Percentiles rank a stretch among this genome's conserved stretches.
Conservation (phyloP, 257 asterid species). For the Ballota nigra region DNA sequence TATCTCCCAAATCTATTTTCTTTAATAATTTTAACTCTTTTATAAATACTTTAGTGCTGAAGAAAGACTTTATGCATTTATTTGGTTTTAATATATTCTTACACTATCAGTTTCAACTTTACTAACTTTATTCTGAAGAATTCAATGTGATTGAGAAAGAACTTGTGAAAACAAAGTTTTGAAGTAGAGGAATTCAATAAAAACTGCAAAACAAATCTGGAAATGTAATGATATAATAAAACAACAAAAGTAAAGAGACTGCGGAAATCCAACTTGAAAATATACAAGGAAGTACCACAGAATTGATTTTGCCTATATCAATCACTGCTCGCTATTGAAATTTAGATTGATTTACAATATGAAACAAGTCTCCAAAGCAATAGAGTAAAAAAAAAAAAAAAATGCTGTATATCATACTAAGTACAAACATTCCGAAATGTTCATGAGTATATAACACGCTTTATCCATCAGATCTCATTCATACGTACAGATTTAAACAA, state of each 20-base stretch:
- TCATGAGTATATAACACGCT: background rate
- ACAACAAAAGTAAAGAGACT: background rate
- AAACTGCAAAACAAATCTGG: background rate
- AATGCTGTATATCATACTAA: background rate
- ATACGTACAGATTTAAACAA: conserved; percentile 7
- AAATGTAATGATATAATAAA: no score
- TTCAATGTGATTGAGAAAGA: background rate
- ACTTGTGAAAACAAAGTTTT: background rate
- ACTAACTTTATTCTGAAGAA: no score
- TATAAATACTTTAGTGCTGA: no score
- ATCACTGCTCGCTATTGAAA: background rate
- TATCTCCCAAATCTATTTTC: no score
- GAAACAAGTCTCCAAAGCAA: background rate
- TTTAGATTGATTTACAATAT: background rate
- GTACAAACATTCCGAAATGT: background rate
- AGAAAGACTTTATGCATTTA: no score
- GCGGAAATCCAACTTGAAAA: background rate
- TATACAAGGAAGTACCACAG: background rate
- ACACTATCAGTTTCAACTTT: background rate
- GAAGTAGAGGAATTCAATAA: background rate
- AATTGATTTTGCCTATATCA: background rate
- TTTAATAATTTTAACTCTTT: no score
- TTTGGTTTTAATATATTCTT: no score
- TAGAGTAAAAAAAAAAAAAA: background rate
- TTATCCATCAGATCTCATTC: background rate